Evolutionary conservation across 2,329 filamentous ascomycete species (phyloP).

Genomic region (Penicillium sp.): DNA sequence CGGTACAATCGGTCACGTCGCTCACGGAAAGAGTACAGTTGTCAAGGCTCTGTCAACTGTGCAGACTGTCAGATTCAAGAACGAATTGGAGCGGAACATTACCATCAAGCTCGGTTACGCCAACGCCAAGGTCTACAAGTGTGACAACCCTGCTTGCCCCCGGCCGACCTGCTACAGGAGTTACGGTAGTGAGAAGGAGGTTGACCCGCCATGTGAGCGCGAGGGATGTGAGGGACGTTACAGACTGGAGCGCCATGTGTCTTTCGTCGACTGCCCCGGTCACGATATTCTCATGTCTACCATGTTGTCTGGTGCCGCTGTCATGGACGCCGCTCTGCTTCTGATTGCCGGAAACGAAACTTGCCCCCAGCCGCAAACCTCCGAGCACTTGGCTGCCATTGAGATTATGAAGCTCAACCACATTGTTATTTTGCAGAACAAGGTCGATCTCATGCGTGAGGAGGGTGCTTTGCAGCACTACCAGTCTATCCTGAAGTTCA

Average conservation of each 20-base stretch:
- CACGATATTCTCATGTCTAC: slow-evolving; percentile 84
- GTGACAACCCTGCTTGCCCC: slow-evolving; percentile 87
- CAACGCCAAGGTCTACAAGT: slow-evolving; percentile 99
- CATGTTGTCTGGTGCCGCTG: slow-evolving; percentile 86
- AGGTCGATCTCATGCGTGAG: slow-evolving; percentile 97
- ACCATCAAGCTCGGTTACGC: slow-evolving; percentile 99
- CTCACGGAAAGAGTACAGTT: slow-evolving; percentile 63
- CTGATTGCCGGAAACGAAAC: slow-evolving; percentile 98
- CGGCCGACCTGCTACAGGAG: slow-evolving; percentile 93
- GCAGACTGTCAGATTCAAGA: slow-evolving; percentile 99
- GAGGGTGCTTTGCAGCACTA: slow-evolving; percentile 92
- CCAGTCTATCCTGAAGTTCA: slow-evolving; percentile 97
- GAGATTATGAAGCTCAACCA: slow-evolving; percentile 99
- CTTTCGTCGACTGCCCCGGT: slow-evolving; percentile 97
- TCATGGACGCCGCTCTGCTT: slow-evolving; percentile 97
- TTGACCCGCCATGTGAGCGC: slow-evolving; percentile 92
- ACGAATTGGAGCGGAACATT: slow-evolving; percentile 98
- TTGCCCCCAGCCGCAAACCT: slow-evolving; percentile 97
- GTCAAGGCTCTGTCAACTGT: slow-evolving; percentile 99
- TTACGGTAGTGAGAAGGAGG: slow-evolving; percentile 98
- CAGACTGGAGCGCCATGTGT: slow-evolving; percentile 80
- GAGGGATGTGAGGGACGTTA: slow-evolving; percentile 89
- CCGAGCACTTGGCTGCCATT: slow-evolving; percentile 96
- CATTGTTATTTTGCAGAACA: slow-evolving; percentile 99
- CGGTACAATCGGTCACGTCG: slow-evolving; percentile 89